Evolutionary conservation across 2,329 filamentous ascomycete species (phyloP).

Genomic region (Ambrosiella xylebori): DNA sequence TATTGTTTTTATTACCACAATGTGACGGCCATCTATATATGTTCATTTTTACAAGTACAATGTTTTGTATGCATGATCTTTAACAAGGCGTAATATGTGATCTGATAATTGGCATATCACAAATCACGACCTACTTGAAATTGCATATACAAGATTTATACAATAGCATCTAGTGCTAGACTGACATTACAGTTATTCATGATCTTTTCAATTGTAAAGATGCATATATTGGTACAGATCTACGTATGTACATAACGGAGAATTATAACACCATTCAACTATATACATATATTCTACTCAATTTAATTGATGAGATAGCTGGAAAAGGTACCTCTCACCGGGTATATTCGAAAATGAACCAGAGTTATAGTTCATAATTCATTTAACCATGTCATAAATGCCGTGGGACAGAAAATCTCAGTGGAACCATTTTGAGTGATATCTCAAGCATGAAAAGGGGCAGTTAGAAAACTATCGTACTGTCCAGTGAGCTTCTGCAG

Average conservation of each 20-base stretch:
- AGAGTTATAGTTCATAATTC: slow-evolving; percentile 37
- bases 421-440: slow-evolving; percentile 35
- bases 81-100: too few species aligned
- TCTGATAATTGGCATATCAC: too few species aligned
- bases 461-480: slow-evolving; percentile 44
- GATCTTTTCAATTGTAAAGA: background rate
- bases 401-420: slow-evolving; percentile 27
- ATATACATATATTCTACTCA: background rate
- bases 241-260: background rate
- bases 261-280: background rate
- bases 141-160: too few species aligned
- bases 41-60: too few species aligned
- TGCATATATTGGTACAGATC: background rate
- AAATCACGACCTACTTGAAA: too few species aligned
- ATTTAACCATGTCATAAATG: slow-evolving; percentile 34
- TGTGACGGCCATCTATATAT: too few species aligned
- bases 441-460: slow-evolving; percentile 42
- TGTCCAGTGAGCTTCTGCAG: slow-evolving; percentile 18
- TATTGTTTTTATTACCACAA: too few species aligned
- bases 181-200: background rate
- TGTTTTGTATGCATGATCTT: too few species aligned
- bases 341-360: slow-evolving; percentile 35
- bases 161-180: background rate
- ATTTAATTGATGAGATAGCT: background rate
- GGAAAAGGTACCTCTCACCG: slow-evolving; percentile 25